Base-by-base conservation (phyloP, 371 early-diverging fungal genomes). In the Lichtheimia ornata region DNA sequence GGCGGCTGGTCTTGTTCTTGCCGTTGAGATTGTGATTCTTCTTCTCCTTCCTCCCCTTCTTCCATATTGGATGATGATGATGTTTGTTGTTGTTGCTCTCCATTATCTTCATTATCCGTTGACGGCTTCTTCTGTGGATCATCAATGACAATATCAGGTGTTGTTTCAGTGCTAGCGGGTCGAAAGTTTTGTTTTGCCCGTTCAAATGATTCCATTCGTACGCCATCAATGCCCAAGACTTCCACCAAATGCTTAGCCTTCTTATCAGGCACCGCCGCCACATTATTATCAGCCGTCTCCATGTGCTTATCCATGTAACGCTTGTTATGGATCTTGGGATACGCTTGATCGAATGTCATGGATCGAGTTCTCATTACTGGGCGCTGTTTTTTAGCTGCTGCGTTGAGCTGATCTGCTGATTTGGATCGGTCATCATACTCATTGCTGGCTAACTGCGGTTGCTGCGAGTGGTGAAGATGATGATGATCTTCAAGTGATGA, bases 211-310 rank as follows among this genome's bases (percentile, higher is more conserved):
- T 76, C 73, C 42, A 76, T 58, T 12, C 66, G 66, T 3, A 67
- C 53, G 12, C 77, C 75, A 59, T 80, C 81, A 54, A 77, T 77
- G 1, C 76, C 74, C 4, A 77, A 59, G 0, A 81, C 74, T 44
- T 77, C 81, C 0, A 81, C 77, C 14, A 73, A 55, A 64, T 80
- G 81, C 14, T 40, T 40, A 9, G 11, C 28, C 17, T 62, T 54
- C 22, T 28, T 44, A 6, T 54, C 41, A 20, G 20, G 14, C n/a
- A 30, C 17, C n/a, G 17, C 42, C 9, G 9, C 22, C 9, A 5
- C 55, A 55, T 35, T 53, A 15, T 22, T 28, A 4, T 27, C 28
- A 0, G 35, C 2, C 9, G 11, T 11, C 11, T 35, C 35, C 35
- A 35, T 35, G 35, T 35, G 2, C 27, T 52, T 52, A n/a, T 15